These are phyloP conservation scores for Rhamnella rubrinervis DNA, from an alignment of 331 rosid genomes.

Conservation along the genomic window DNA sequence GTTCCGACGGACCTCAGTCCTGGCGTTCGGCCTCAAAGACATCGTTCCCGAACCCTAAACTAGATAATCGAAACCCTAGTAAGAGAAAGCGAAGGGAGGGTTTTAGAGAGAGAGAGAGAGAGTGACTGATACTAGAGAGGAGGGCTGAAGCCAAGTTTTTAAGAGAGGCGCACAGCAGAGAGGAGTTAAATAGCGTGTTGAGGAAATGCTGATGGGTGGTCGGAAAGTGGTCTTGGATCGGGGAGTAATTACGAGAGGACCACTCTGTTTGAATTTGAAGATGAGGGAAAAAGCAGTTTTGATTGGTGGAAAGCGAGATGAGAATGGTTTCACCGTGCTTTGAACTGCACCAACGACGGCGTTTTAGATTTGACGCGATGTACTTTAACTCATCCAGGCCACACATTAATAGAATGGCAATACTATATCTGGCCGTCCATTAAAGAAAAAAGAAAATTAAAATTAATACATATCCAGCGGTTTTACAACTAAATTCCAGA, in stretches of 20 bases:
- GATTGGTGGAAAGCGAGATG: neutral
- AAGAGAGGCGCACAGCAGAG: constrained; percentile 8
- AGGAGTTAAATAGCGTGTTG: constrained; percentile 18
- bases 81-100: constrained; percentile 2
- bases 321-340: neutral
- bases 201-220: neutral
- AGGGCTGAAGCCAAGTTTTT: neutral
- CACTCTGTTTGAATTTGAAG: constrained; percentile 39
- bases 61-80: constrained; percentile 27
- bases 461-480: too few relatives aligned
- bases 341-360: neutral
- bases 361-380: neutral
- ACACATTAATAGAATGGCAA: too few relatives aligned
- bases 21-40: constrained; percentile 88
- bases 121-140: neutral
- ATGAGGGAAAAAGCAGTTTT: constrained; percentile 18
- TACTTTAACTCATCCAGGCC: too few relatives aligned
- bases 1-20: constrained; percentile 89
- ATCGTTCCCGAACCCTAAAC: constrained; percentile 32
- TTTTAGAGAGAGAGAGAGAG: constrained; percentile 21
- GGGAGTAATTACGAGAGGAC: constrained; percentile 29
- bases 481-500: too few relatives aligned
- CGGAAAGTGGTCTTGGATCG: constrained; percentile 40
- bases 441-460: too few relatives aligned
- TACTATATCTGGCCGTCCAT: too few relatives aligned